Evolutionary conservation across 208 protist genomes (phyloP), one percentile per base, ranked within the genome.

Genomic region (Leptomonas seymouri): DNA sequence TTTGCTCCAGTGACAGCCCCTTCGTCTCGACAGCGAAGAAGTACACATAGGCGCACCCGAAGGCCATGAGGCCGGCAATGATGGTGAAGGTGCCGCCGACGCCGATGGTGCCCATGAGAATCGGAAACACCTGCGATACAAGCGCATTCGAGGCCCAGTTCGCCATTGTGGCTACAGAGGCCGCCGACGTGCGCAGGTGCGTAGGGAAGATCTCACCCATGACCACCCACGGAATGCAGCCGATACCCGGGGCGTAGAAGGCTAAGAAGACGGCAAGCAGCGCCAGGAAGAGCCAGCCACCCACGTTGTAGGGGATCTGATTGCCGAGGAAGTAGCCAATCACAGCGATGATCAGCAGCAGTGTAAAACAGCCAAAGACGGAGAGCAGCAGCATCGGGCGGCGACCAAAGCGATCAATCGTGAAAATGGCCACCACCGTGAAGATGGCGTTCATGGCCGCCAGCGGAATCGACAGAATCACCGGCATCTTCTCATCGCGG

Each of bases 131-230:
- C 71, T 93, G 89, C 23, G 93, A 97, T 18, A 98, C 89, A 39
- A 95, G 54, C 28, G 78, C 86, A 77, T 96, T 97, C 27, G 88
- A 77, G 11, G 71, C 84, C 94, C 94, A 98, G 84, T 98, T 98
- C 55, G 89, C 79, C 89, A 94, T 97, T 18, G 93, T 94, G 18
- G 90, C 92, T 21, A 96, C 73, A 9, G 91, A 93, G n/a, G 87
- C 78, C 21, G 87, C 90, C 18, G 82, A 72, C 14, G 88, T 91
- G 64, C 94, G 92, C 23, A 96, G 74, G 51, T 89, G 75, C 11
- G 75, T 91, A 0, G 94, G 94, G 76, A 96, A 98, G 31, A 97
- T 87, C 74, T 98, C 92, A 15, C 91, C 81, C 80, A 93, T 94
- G 42, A 97, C 76, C 14, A 97, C 91, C 93, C 93, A 97, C 59